These are phyloP conservation scores for Fusarium xyrophilum DNA, from an alignment of 2,329 filamentous ascomycete genomes.

Conservation along the genomic window DNA sequence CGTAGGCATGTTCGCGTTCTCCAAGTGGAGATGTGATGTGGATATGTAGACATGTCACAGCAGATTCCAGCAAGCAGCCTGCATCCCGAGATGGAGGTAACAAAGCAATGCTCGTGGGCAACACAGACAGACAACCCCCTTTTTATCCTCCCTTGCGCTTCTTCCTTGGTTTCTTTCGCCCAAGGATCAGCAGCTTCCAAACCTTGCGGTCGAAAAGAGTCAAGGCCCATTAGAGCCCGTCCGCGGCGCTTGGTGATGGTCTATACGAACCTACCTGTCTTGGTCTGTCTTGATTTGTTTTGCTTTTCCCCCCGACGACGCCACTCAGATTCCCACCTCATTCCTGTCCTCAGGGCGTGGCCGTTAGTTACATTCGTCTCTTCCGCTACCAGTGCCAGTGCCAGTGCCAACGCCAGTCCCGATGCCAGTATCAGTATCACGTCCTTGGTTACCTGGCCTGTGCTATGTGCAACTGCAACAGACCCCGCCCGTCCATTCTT, in stretches of 20 bases:
- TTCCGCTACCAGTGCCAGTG: background rate
- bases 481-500: conserved; percentile 25
- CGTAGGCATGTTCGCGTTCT: background rate
- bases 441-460: conserved; percentile 22
- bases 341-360: conserved; percentile 37
- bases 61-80: conserved; percentile 14
- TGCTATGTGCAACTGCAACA: conserved; percentile 41
- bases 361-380: conserved; percentile 35
- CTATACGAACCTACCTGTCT: conserved; percentile 11
- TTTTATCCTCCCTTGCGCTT: conserved; percentile 28
- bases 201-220: conserved; percentile 31
- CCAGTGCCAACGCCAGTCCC: background rate
- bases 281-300: conserved; percentile 21
- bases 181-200: conserved; percentile 30
- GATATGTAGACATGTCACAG: conserved; percentile 10
- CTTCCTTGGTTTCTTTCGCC: conserved; percentile 5
- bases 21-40: conserved; percentile 13
- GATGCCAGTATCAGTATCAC: conserved; percentile 32
- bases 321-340: conserved; percentile 38
- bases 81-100: conserved; percentile 23
- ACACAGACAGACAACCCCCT: conserved; percentile 2
- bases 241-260: conserved; percentile 27
- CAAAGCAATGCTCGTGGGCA: conserved; percentile 13
- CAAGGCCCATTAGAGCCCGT: conserved; percentile 28
- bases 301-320: conserved; percentile 40